A percentile compares a stretch with the other conserved stretches of the same genome.
These are phyloP conservation scores for Dillenia turbinata DNA, from an alignment of 164 flowering plant species.

Conservation along the genomic window DNA sequence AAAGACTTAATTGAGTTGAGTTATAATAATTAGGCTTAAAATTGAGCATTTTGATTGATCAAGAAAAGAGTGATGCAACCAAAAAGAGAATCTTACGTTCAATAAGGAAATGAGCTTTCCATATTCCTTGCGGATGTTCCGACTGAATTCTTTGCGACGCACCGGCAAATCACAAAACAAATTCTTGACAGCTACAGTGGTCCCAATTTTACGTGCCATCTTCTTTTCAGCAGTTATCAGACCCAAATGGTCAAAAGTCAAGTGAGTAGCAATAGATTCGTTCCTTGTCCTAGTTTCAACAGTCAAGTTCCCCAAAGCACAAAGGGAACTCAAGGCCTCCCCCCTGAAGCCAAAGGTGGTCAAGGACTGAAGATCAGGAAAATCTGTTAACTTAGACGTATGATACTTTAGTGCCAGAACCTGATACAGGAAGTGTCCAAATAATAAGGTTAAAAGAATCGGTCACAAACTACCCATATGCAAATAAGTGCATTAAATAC, in stretches of 20 bases:
- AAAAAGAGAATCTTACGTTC: slow-evolving; percentile 53
- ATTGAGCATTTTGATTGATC: too few species aligned
- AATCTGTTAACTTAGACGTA: slow-evolving; percentile 80
- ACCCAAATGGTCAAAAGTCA: slow-evolving; percentile 84
- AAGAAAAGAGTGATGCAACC: neutral
- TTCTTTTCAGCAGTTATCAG: slow-evolving; percentile 66
- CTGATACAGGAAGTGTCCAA: slow-evolving; percentile 32
- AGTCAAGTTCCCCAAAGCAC: slow-evolving; percentile 73
- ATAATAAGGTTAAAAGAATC: neutral
- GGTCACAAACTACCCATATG: too few species aligned
- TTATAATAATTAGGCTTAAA: too few species aligned
- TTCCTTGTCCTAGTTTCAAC: slow-evolving; percentile 85
- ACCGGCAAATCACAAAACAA: slow-evolving; percentile 85
- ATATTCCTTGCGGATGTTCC: slow-evolving; percentile 90
- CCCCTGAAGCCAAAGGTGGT: slow-evolving; percentile 93
- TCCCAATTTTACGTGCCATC: slow-evolving; percentile 87
- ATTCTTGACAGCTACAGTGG: slow-evolving; percentile 85
- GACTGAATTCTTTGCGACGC: slow-evolving; percentile 81
- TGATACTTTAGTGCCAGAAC: slow-evolving; percentile 87
- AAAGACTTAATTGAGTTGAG: too few species aligned
- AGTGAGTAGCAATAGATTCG: slow-evolving; percentile 77
- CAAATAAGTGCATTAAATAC: too few species aligned
- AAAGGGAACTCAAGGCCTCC: slow-evolving; percentile 93
- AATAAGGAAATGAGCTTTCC: slow-evolving; percentile 82
- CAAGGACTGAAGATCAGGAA: slow-evolving; percentile 84